Percentiles rank a stretch among this genome's conserved stretches.
phyloP scores from a whole-genome alignment of 2,329 filamentous ascomycete species.

The Hypoxylon sp. region DNA sequence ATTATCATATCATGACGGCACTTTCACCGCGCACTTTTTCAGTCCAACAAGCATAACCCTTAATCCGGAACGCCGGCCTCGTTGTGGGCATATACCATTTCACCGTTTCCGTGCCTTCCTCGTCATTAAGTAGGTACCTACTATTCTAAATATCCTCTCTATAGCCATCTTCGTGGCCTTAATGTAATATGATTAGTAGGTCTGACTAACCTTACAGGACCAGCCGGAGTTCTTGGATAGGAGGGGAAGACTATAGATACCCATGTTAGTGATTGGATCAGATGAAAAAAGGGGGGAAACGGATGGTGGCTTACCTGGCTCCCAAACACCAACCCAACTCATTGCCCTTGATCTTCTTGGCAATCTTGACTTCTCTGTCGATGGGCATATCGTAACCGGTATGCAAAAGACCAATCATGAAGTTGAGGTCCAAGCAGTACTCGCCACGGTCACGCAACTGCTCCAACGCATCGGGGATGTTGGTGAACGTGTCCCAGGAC shows the following conservation, averaged over 20 bases:
- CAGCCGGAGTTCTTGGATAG: slow-evolving; percentile 84
- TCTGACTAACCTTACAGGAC: slow-evolving; percentile 84
- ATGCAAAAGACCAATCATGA: slow-evolving; percentile 92
- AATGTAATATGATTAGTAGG: slow-evolving; percentile 60
- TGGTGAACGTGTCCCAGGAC: slow-evolving; percentile 82
- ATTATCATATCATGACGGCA: too few relatives aligned
- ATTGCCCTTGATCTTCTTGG: slow-evolving; percentile 98
- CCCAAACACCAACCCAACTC: slow-evolving; percentile 98
- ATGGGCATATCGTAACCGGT: slow-evolving; percentile 98
- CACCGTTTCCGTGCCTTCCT: slow-evolving; percentile 20
- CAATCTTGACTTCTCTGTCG: slow-evolving; percentile 94
- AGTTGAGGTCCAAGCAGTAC: slow-evolving; percentile 93
- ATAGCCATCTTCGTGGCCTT: slow-evolving; percentile 15
- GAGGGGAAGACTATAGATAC: slow-evolving; percentile 74
- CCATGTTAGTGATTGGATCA: slow-evolving; percentile 51
- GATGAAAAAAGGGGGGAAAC: not conserved
- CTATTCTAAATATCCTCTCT: slow-evolving; percentile 25
- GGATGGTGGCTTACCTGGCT: slow-evolving; percentile 74
- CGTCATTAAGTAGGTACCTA: slow-evolving; percentile 25
- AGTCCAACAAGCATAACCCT: slow-evolving; percentile 9
- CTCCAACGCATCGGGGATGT: slow-evolving; percentile 77
- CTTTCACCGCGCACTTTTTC: not conserved
- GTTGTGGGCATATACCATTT: slow-evolving; percentile 19
- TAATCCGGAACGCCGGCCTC: slow-evolving; percentile 33
- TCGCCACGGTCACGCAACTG: slow-evolving; percentile 86